Evolutionary conservation across 1,284 basidiomycete species (phyloP), one percentile per base, ranked within the genome.

Genomic region (Athelia psychrophila): DNA sequence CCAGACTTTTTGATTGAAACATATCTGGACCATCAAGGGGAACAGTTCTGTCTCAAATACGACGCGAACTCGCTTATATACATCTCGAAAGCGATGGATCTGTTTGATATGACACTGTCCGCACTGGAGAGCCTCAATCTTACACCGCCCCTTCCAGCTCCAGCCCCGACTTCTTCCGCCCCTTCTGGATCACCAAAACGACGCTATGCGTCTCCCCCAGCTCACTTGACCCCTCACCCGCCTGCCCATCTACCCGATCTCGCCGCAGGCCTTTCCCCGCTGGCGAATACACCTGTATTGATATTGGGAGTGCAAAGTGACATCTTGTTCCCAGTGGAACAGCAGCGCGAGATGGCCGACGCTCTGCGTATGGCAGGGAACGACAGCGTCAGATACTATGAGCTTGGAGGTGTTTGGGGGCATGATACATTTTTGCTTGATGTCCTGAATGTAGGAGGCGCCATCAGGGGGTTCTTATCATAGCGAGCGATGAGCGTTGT

Each of bases 11-110:
- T 98, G 48, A 99, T 99, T 61, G 97, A 99, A 72, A 98, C 96
- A 0, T 99, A 99, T 66, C 84, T 99, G 52, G 97, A 99, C 67
- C 94, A 98, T 70, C 96, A 98, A 83, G 93, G 93, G 53, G 93
- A 95, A 72, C 86, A 94, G 63, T 99, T 99, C 75, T 99, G 96
- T 68, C 78, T 98, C 53, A 99, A 98, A 68, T 99, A 99, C 71
- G 96, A 99, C 67, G 96, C 97, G 54, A 99, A 99, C 74, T 97
- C 94, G 2, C 86, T 99, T 68, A 95, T 99, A 62, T 99, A 99
- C 76, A 85, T 98, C 57, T 94, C 91, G 19, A 99, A 99, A 74
- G 96, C 97, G 18, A 99, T 99, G 96, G 96, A 99, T 69, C 79
- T 99, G 2, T 99, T 99, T 69, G 96, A 98, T 73, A 89, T 99